These are phyloP conservation scores for Hericium erinaceus DNA, from an alignment of 768 basidiomycete genomes.

Conservation along the genomic window DNA sequence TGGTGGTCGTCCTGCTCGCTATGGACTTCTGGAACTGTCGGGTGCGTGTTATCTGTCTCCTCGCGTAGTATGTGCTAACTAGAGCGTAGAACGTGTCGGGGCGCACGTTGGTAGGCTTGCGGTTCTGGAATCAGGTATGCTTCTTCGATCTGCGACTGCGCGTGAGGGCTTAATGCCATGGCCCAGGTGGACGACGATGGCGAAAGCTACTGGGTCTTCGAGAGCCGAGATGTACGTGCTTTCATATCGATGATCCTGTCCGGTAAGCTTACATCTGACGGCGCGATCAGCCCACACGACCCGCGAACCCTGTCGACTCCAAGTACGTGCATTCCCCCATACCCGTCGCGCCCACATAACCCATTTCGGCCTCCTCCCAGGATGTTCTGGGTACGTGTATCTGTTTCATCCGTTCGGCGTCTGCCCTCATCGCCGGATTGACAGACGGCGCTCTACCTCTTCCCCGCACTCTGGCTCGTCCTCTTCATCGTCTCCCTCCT, in stretches of 20 bases:
- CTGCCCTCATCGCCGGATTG: neutral
- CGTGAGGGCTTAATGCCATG: neutral
- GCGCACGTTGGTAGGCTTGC: constrained; percentile 83
- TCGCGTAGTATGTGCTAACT: neutral
- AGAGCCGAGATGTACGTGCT: constrained; percentile 80
- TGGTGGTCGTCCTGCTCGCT: constrained; percentile 86
- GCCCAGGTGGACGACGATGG: constrained; percentile 89
- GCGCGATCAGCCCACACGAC: constrained; percentile 63
- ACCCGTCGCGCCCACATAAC: neutral
- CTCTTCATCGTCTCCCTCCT: constrained; percentile 89
- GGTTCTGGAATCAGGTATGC: constrained; percentile 92
- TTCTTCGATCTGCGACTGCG: neutral
- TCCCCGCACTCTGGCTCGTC: constrained; percentile 81
- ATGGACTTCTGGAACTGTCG: constrained; percentile 99
- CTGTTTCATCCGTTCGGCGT: too few species aligned
- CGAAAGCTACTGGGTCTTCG: constrained; percentile 95
- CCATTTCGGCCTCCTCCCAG: constrained; percentile 27
- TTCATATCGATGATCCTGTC: neutral
- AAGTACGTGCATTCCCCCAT: constrained; percentile 39
- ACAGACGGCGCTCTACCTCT: constrained; percentile 81
- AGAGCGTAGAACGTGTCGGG: constrained; percentile 81
- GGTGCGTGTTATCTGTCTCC: constrained; percentile 34
- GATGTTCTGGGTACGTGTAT: constrained; percentile 78
- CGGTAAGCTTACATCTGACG: neutral
- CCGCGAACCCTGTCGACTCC: constrained; percentile 81